These are phyloP conservation scores for Linderina pennispora DNA, from an alignment of 192 early-diverging fungal genomes.

Conservation along the genomic window DNA sequence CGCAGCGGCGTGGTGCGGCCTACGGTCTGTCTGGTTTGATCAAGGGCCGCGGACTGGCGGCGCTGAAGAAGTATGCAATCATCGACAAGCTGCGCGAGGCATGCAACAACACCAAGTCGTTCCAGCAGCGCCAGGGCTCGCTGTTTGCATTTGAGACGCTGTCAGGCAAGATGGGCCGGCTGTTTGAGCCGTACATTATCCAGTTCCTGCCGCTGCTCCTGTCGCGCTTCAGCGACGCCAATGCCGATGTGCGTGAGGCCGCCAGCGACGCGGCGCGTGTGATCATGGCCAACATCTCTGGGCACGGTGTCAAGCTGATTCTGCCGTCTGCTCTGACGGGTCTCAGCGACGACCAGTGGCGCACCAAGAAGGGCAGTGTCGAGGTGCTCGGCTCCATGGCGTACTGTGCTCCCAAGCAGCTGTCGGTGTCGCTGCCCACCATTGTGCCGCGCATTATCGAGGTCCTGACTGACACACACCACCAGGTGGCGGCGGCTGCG, in stretches of 20 bases:
- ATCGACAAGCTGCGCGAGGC: conserved; percentile 69
- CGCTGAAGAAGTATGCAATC: conserved; percentile 78
- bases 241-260: conserved; percentile 82
- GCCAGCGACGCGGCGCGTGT: conserved; percentile 80
- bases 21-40: conserved; percentile 94
- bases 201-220: conserved; percentile 88
- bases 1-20: conserved; percentile 84
- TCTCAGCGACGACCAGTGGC: conserved; percentile 87
- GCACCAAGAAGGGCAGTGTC: conserved; percentile 95
- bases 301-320: conserved; percentile 95
- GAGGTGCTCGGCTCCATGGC: conserved; percentile 96
- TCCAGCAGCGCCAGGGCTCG: conserved; percentile 81
- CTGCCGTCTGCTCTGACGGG: conserved; percentile 83
- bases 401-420: conserved; percentile 91
- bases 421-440: conserved; percentile 81
- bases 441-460: conserved; percentile 90
- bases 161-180: conserved; percentile 72
- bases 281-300: conserved; percentile 93
- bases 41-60: conserved; percentile 82
- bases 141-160: conserved; percentile 92
- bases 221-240: conserved; percentile 80
- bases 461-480: conserved; percentile 89
- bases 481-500: conserved; percentile 83
- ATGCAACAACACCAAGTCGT: conserved; percentile 64
- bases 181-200: conserved; percentile 97